Evolutionary conservation across 2,329 filamentous ascomycete genomes (phyloP), one percentile per base, ranked within the genome.

Genomic region (Colletotrichum endophyticum): DNA sequence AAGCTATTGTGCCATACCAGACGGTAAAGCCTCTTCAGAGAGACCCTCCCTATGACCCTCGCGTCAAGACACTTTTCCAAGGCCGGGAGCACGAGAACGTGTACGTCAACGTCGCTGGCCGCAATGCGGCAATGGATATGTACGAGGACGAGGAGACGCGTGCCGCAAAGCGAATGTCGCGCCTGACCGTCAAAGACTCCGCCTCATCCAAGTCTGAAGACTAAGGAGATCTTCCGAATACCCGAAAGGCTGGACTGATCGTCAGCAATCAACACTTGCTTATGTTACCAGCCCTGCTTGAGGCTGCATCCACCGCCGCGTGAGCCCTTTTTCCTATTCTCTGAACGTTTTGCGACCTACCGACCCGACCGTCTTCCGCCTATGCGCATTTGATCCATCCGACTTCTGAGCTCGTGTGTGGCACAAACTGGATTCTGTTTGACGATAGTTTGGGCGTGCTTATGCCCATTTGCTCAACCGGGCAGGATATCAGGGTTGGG

Each of bases 81-180:
- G 63, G 62, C 16, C 76, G 56, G 8, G 64, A 62, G 9, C 22
- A 64, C 8, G n/a, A n/a, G 3, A 80, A 81, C 61, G 72, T 77
- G 1, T 80, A 79, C 78, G 59, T 83, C 34, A 80, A 78, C 13
- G 61, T 71, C 22, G 11, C 19, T n/a, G 22, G n/a, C 8, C 79
- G 80, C 19, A 78, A 34, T 9, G 81, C 78, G 12, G 81, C 82
- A 15, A 70, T 84, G 12, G 81, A 83, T 15, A 78, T 81, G 76
- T 84, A 81, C 80, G 73, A 80, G 3, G 76, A 59, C 12, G 34
- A 57, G 27, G 44, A 62, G 16, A 56, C n/a, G n/a, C 28, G n/a
- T 7, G 12, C 56, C 4, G 27, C 64, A 32, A 27, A 15, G 6
- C 25, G 61, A 12, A 34, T 69, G 34, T 64, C 13, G 3, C 8